phyloP scores from a whole-genome alignment of 805 yeast genomes.

The Candida nemodendra region DNA sequence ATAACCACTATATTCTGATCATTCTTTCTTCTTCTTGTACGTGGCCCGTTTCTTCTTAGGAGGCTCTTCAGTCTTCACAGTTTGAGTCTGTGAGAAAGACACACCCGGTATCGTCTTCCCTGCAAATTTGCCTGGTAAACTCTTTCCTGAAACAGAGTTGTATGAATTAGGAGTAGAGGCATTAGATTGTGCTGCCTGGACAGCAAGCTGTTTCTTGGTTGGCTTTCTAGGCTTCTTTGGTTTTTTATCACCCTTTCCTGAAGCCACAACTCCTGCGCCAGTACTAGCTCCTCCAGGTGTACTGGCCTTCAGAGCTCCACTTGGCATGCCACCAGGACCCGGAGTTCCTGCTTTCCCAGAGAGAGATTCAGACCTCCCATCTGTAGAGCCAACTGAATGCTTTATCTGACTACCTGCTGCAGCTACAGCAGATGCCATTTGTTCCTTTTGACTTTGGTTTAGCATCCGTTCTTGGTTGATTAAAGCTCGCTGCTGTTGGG shows the following conservation, averaged over 20 bases:
- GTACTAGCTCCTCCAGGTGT: background rate
- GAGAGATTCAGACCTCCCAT: slow-evolving; percentile 1
- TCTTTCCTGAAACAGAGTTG: slow-evolving; percentile 29
- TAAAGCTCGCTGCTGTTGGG: slow-evolving; percentile 29
- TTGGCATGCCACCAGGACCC: slow-evolving; percentile 6
- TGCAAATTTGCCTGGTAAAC: slow-evolving; percentile 28
- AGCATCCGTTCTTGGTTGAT: slow-evolving; percentile 29
- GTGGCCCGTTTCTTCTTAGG: slow-evolving; percentile 30
- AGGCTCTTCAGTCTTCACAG: slow-evolving; percentile 22
- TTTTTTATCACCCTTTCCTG: slow-evolving; percentile 19
- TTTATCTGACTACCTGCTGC: slow-evolving; percentile 20
- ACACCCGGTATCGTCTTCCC: slow-evolving; percentile 16
- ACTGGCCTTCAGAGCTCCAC: slow-evolving; percentile 2
- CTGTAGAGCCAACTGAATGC: slow-evolving; percentile 5
- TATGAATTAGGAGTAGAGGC: slow-evolving; percentile 7
- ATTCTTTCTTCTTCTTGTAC: slow-evolving; percentile 25
- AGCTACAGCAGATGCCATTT: slow-evolving; percentile 34
- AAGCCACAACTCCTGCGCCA: slow-evolving; percentile 6
- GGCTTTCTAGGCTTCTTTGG: slow-evolving; percentile 31
- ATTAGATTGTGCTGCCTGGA: slow-evolving; percentile 21
- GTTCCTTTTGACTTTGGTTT: slow-evolving; percentile 31
- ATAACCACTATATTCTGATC: background rate
- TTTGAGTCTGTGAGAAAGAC: slow-evolving; percentile 1
- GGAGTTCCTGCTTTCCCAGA: slow-evolving; percentile 1
- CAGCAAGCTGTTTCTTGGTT: slow-evolving; percentile 32